Base-by-base conservation (phyloP, 1,284 basidiomycete species). In the Meira nashicola region DNA sequence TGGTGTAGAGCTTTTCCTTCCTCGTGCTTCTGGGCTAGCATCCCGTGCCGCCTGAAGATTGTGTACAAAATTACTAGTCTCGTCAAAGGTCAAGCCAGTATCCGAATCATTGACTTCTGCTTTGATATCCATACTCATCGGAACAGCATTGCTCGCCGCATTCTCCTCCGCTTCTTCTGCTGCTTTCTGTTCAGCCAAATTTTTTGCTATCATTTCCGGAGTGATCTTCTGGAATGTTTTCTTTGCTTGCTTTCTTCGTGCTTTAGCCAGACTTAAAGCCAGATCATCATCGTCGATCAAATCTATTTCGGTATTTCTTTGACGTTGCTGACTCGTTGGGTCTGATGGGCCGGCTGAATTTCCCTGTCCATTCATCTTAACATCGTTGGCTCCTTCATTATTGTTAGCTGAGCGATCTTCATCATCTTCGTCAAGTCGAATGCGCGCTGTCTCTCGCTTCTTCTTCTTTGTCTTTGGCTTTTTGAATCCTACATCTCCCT, bases 201-300 rank as follows among this genome's bases (percentile, higher is more conserved):
- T 87, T 64, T 83, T 83, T 0, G 89, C 92, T 15, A 96, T 81
- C 73, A 92, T 87, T 73, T 95, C 92, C 0, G 90, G 88, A 21
- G 88, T 86, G 41, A 87, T 66, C 74, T 89, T 92, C 74, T 88
- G 87, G 39, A 77, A 60, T 14, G 83, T 80, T 77, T 88, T 90
- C 76, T 86, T 86, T 2, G 90, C 83, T 69, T 89, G 89, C 40
- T 87, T 87, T 70, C 89, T 84, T 60, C 95, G 83, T 59, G 90
- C 86, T 17, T 89, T 85, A 23, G 94, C 89, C 56, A 98, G 83
- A 28, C 90, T 90, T 38, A 90, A 90, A 82, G 96, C 92, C 40
- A 99, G 84, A 74, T 99, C 95, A 79, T 99, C 95, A 78, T 99
- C 95, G 80, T 98, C 95, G 65, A 98, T 88, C 78, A 97, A 89